Base-by-base conservation (phyloP, 306 rosid species). In the Trifolium dubium region DNA sequence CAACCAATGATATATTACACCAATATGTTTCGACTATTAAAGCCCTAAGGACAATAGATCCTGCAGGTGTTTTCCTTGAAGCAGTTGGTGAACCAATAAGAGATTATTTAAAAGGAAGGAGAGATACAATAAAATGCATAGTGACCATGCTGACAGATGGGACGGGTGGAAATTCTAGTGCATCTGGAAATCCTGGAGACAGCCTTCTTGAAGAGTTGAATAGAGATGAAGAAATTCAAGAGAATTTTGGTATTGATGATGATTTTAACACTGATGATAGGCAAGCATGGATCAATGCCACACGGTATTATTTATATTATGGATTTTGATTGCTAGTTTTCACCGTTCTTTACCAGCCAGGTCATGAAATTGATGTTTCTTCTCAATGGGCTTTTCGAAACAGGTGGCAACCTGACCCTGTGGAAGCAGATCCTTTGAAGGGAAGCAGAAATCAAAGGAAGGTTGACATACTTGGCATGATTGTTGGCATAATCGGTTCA, bases 321-420 rank as follows among this genome's bases (percentile, higher is more conserved):
- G 53, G 54, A 56, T 35, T 2, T 54, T 56, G 67, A 50, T 70
- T 29, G 31, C 30, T 30, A 59, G 40, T 35, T 69, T 64, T 73
- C 55, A 8, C 56, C 49, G 49, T 54, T 71, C 70, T 39, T 18
- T 46, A 46, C 73, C 67, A 37, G 3, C 68, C 56, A 12, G 71
- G 32, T 50, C 65, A 56, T 51, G 19, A 28, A 71, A 49, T 34
- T 77, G 68, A 79, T 68, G 67, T 73, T 80, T 64, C 60, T 6
- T 67, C 28, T 29, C 10, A 14, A 55, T 81, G 68, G 66, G 9
- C 68, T 75, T 83, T 69, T 31, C 34, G 62, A 83, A 86, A 79
- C 90, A 93, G 98, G 64, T 93, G 98, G 98, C 92, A 93, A 80
- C 97, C 98, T 73, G 98, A 93, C 70, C 98, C 98, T 60, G 96